A percentile compares a stretch with the other conserved stretches of the same genome.
These are phyloP conservation scores for Syncephalastrum sp. DNA, from an alignment of 371 early-diverging fungal species.

Conservation along the genomic window DNA sequence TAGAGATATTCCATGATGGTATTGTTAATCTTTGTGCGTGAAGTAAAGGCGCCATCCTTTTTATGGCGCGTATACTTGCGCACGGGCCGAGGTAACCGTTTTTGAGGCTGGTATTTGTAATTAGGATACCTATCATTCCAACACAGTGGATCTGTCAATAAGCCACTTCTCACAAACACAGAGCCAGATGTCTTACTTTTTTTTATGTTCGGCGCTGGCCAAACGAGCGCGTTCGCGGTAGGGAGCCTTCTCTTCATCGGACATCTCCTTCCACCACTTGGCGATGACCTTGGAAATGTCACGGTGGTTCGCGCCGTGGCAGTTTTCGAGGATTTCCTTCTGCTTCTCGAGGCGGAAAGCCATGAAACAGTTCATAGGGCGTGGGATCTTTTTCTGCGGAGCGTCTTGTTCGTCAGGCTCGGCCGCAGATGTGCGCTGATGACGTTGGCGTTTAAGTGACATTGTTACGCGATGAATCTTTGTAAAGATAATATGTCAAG, in stretches of 20 bases:
- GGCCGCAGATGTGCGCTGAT: neutral
- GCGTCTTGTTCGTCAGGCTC: no score
- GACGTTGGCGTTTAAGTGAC: neutral
- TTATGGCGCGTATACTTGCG: conserved; percentile 17
- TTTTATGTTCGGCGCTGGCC: conserved; percentile 54
- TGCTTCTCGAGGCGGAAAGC: conserved; percentile 68
- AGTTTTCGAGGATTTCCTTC: conserved; percentile 52
- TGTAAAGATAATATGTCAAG: neutral
- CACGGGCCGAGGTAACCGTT: conserved; percentile 1
- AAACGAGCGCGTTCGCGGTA: conserved; percentile 58
- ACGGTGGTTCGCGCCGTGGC: conserved; percentile 64
- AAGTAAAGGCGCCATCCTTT: conserved; percentile 9
- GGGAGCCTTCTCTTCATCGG: conserved; percentile 53
- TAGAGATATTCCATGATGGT: conserved; percentile 12
- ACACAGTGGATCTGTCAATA: no score
- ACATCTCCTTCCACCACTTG: conserved; percentile 63
- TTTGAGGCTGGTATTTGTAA: conserved; percentile 23
- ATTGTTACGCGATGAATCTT: neutral
- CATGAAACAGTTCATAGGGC: conserved; percentile 63
- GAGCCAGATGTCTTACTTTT: conserved; percentile 6
- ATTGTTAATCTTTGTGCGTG: conserved; percentile 11
- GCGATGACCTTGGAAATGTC: conserved; percentile 68
- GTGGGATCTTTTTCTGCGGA: conserved; percentile 22
- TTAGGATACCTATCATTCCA: conserved; percentile 16
- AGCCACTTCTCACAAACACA: no score